These are phyloP conservation scores for Phaeosphaeriaceae sp. DNA, from an alignment of 2,329 filamentous ascomycete species.

Conservation along the genomic window DNA sequence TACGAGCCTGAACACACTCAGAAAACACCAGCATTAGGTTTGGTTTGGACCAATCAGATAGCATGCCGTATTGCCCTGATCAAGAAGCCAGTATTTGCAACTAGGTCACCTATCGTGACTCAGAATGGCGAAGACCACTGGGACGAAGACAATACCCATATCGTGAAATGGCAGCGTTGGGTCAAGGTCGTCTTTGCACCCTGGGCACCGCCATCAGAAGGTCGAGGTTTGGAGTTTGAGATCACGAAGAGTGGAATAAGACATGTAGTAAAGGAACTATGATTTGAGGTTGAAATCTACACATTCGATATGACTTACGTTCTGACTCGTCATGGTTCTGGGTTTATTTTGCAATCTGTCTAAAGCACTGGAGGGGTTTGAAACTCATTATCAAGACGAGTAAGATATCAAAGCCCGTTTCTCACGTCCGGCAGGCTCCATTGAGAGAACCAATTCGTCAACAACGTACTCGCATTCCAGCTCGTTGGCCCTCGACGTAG, in stretches of 20 bases:
- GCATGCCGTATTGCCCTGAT: conserved; percentile 81
- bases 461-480: conserved; percentile 28
- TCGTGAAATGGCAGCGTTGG: conserved; percentile 72
- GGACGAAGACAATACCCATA: conserved; percentile 50
- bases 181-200: conserved; percentile 91
- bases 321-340: too few species aligned
- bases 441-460: conserved; percentile 27
- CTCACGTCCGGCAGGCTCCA: conserved; percentile 16
- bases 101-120: conserved; percentile 29
- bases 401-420: too few species aligned
- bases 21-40: conserved; percentile 86
- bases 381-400: too few species aligned
- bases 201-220: conserved; percentile 66
- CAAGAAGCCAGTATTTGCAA: conserved; percentile 65
- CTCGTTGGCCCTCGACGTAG: conserved; percentile 23
- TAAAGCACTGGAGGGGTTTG: too few species aligned
- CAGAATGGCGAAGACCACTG: conserved; percentile 46
- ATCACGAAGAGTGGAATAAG: conserved; percentile 54
- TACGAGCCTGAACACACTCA: conserved; percentile 45
- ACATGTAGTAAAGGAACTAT: conserved; percentile 21
- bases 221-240: conserved; percentile 71
- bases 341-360: too few species aligned
- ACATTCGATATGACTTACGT: too few species aligned
- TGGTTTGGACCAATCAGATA: conserved; percentile 92
- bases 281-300: too few species aligned